phyloP scores from a whole-genome alignment of 2,329 filamentous ascomycete species.

The Pseudogymnoascus pannorum region DNA sequence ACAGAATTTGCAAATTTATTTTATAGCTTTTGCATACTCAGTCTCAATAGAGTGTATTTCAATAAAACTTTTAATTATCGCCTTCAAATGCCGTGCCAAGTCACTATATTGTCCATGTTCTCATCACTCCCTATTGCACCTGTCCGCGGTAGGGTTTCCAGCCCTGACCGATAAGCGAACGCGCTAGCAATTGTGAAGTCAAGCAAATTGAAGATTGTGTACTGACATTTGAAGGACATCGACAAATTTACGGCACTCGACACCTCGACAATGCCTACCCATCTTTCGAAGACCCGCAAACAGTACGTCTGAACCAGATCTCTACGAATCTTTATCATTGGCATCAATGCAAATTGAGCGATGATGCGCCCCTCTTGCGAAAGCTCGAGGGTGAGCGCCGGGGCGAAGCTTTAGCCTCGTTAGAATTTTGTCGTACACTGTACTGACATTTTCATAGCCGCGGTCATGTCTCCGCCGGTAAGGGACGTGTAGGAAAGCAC shows the following conservation, averaged over 20 bases:
- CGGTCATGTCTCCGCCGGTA: constrained; percentile 96
- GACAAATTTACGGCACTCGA: constrained; percentile 7
- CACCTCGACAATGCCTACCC: constrained; percentile 60
- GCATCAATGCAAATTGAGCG: constrained; percentile 8
- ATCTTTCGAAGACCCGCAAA: constrained; percentile 70
- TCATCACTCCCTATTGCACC: neutral
- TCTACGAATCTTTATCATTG: neutral
- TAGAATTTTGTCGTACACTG: constrained; percentile 11
- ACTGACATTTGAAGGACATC: constrained; percentile 1
- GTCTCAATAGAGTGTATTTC: neutral
- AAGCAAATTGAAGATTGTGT: constrained; percentile 7
- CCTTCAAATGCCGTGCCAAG: neutral
- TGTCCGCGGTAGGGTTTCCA: neutral
- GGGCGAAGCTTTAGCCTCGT: constrained; percentile 11
- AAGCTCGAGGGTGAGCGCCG: constrained; percentile 7
- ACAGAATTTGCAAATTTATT: neutral
- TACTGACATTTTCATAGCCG: constrained; percentile 51
- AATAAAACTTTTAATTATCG: neutral
- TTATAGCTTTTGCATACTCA: neutral
- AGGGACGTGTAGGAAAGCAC: constrained; percentile 99
- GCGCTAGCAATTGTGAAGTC: constrained; percentile 5
- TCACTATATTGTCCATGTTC: neutral
- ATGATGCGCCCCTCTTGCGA: constrained; percentile 1
- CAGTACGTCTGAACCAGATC: constrained; percentile 47
- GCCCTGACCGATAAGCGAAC: constrained; percentile 7